Percentiles rank a stretch among this genome's conserved stretches.
Evolutionary conservation across 2,329 filamentous ascomycete species (phyloP).

Genomic region (Paraphoma sp.): DNA sequence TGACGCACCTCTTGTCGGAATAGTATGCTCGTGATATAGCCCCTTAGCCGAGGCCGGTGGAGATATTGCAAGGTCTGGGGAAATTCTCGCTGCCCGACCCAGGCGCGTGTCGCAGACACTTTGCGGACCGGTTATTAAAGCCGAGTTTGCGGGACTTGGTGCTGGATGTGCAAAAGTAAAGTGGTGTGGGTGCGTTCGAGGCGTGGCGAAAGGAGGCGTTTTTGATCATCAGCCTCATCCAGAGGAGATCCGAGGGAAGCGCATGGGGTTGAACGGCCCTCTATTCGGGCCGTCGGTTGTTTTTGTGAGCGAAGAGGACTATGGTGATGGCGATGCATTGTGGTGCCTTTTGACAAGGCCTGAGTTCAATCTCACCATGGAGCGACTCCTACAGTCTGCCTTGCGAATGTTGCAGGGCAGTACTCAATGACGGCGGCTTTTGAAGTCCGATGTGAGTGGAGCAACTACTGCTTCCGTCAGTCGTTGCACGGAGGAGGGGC

Average conservation of each 20-base stretch:
- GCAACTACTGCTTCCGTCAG: not conserved
- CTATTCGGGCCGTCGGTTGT: slow-evolving; percentile 17
- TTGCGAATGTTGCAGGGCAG: not conserved
- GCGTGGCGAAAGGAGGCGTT: not conserved
- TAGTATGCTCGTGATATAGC: not conserved
- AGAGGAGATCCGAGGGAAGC: slow-evolving; percentile 18
- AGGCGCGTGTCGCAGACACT: slow-evolving; percentile 2
- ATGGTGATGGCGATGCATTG: not conserved
- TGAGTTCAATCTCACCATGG: not conserved
- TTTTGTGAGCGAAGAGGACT: not conserved
- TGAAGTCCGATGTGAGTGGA: not conserved
- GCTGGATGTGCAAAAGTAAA: slow-evolving; percentile 6
- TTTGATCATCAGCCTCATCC: slow-evolving; percentile 21
- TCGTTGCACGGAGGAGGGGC: slow-evolving; percentile 17
- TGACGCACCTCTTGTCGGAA: slow-evolving; percentile 7
- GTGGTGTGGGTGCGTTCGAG: slow-evolving; percentile 3
- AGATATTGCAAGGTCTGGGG: not conserved
- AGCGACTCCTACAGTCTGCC: not conserved
- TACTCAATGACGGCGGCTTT: not conserved
- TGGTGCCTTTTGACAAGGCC: too few relatives aligned
- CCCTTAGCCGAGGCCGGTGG: not conserved
- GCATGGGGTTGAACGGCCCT: slow-evolving; percentile 13
- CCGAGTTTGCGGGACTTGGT: not conserved
- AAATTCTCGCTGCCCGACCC: not conserved
- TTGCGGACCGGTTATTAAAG: slow-evolving; percentile 9